phyloP scores from a whole-genome alignment of 108 stramenopile species.

The Epithemia pelagica region DNA sequence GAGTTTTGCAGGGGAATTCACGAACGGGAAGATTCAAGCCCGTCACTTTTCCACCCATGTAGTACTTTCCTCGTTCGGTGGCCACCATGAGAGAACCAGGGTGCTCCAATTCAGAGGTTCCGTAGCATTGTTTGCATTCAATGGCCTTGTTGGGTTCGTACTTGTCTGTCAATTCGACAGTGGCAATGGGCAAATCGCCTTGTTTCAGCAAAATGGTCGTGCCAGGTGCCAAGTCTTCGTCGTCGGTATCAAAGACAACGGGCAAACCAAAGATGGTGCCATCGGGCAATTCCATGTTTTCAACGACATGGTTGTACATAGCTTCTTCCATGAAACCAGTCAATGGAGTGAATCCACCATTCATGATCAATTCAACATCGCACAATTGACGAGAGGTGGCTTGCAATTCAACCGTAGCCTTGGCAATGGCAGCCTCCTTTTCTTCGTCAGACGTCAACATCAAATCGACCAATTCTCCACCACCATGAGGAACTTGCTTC shows the following conservation, averaged over 20 bases:
- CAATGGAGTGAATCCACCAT: slow-evolving; percentile 96
- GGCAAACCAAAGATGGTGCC: slow-evolving; percentile 96
- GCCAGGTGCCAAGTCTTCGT: slow-evolving; percentile 85
- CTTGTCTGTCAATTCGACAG: slow-evolving; percentile 92
- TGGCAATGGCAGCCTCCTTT: slow-evolving; percentile 86
- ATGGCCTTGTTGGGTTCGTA: slow-evolving; percentile 90
- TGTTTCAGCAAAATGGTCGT: slow-evolving; percentile 91
- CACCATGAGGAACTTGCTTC: slow-evolving; percentile 92
- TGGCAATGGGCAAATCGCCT: slow-evolving; percentile 89
- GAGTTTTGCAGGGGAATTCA: slow-evolving; percentile 97
- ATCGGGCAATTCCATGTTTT: slow-evolving; percentile 86
- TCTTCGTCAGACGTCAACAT: slow-evolving; percentile 83
- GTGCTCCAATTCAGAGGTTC: slow-evolving; percentile 95
- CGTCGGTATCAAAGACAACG: slow-evolving; percentile 95
- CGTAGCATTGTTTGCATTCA: slow-evolving; percentile 93
- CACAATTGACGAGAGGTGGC: slow-evolving; percentile 94
- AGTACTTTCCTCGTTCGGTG: slow-evolving; percentile 95
- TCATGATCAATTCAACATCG: slow-evolving; percentile 97
- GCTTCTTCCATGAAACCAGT: slow-evolving; percentile 97
- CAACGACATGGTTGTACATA: slow-evolving; percentile 88
- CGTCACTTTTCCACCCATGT: slow-evolving; percentile 96
- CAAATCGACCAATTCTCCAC: slow-evolving; percentile 80
- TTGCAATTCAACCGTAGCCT: slow-evolving; percentile 73
- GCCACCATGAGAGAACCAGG: slow-evolving; percentile 97
- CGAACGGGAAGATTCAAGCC: slow-evolving; percentile 94